phyloP scores from a whole-genome alignment of 805 yeast genomes.

The Saturnispora gosingensis region DNA sequence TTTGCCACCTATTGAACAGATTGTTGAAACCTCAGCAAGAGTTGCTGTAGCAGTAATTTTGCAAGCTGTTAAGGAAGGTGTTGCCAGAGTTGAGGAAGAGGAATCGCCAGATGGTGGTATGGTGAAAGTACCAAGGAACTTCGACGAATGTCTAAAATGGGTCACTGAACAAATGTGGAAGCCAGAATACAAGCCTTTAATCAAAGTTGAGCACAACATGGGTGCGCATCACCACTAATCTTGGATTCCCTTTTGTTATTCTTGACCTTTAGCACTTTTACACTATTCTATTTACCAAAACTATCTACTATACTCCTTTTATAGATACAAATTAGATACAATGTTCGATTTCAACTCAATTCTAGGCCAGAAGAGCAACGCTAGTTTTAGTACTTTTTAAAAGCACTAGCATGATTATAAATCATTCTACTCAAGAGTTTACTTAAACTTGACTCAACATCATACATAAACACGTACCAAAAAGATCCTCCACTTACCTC shows the following conservation, averaged over 20 bases:
- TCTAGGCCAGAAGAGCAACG: no score
- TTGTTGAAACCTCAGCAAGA: constrained; percentile 78
- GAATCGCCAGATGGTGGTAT: constrained; percentile 56
- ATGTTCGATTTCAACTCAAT: no score
- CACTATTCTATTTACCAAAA: neutral
- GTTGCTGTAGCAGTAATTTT: constrained; percentile 91
- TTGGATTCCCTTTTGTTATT: neutral
- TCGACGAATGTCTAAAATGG: constrained; percentile 74
- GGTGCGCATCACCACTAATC: neutral
- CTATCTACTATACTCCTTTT: neutral
- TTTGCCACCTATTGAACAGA: constrained; percentile 80
- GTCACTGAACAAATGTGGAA: constrained; percentile 94
- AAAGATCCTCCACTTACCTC: no score
- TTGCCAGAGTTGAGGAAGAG: constrained; percentile 69
- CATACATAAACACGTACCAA: no score
- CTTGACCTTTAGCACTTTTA: neutral
- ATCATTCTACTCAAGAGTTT: no score
- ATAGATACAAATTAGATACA: neutral
- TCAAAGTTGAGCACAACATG: constrained; percentile 24
- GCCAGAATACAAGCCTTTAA: constrained; percentile 81
- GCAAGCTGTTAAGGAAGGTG: constrained; percentile 80
- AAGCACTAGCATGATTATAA: no score
- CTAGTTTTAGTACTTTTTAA: no score
- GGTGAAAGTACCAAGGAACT: constrained; percentile 72
- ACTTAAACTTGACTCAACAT: no score